A percentile compares a stretch with the other conserved stretches of the same genome.
Conservation (phyloP, 306 rosid genomes). For the Quercus cerris region DNA sequence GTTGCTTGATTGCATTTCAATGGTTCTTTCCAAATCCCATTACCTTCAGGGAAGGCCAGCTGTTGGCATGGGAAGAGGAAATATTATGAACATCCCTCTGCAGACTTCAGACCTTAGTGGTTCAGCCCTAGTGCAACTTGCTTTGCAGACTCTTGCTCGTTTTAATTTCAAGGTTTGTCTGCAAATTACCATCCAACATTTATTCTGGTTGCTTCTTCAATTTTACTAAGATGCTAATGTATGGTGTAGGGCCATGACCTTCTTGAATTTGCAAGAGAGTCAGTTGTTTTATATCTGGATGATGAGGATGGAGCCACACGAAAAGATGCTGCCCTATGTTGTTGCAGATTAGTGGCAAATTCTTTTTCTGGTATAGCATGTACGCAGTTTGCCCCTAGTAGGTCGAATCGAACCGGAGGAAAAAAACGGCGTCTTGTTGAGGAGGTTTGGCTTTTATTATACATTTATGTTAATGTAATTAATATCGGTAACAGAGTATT, state of each 20-base stretch:
- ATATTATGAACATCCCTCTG: constrained; percentile 48
- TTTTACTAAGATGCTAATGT: constrained; percentile 19
- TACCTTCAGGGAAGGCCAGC: constrained; percentile 60
- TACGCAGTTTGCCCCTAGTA: constrained; percentile 62
- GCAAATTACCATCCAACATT: constrained; percentile 12
- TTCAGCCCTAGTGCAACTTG: constrained; percentile 80
- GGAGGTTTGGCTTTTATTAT: constrained; percentile 60
- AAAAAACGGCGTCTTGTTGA: constrained; percentile 78
- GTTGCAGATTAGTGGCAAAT: constrained; percentile 85
- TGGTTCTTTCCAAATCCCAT: constrained; percentile 88
- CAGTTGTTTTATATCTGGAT: constrained; percentile 88
- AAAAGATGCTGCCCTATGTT: constrained; percentile 93
- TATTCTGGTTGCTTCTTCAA: constrained; percentile 4
- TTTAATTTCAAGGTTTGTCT: constrained; percentile 86
- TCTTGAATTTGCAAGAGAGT: constrained; percentile 92
- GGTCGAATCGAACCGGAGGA: constrained; percentile 76
- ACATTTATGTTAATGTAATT: background rate
- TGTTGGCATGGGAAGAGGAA: constrained; percentile 57
- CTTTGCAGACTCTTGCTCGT: constrained; percentile 91
- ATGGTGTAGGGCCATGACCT: constrained; percentile 86
- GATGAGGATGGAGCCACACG: constrained; percentile 93
- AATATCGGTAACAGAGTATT: background rate
- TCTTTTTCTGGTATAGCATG: constrained; percentile 66
- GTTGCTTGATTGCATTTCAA: constrained; percentile 83
- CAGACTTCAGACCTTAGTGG: constrained; percentile 77